These are phyloP conservation scores for Fusarium albidum DNA, from an alignment of 2,329 filamentous ascomycete species.

Conservation along the genomic window DNA sequence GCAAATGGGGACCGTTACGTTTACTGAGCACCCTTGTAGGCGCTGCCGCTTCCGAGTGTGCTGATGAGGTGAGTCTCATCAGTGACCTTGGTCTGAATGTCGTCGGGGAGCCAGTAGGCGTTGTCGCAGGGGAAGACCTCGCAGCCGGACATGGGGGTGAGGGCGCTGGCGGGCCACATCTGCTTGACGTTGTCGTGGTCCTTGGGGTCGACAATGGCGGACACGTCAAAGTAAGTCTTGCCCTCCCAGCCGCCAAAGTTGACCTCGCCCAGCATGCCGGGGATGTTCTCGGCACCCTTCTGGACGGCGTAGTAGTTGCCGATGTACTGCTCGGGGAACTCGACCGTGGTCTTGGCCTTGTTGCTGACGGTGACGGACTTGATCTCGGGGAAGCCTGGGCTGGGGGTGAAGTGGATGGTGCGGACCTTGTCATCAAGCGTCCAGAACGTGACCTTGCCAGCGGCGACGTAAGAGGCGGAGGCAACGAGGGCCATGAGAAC, in stretches of 20 bases:
- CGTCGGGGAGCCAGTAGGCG: slow-evolving; percentile 61
- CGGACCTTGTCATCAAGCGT: slow-evolving; percentile 62
- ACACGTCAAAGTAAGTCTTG: slow-evolving; percentile 65
- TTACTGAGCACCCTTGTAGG: slow-evolving; percentile 21
- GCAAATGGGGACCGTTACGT: slow-evolving; percentile 20
- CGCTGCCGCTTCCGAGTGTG: slow-evolving; percentile 54
- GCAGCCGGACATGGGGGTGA: slow-evolving; percentile 59
- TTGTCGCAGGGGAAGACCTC: slow-evolving; percentile 60
- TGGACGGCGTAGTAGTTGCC: slow-evolving; percentile 61
- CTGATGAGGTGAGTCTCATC: slow-evolving; percentile 57
- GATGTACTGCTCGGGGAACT: slow-evolving; percentile 54
- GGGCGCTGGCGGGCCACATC: slow-evolving; percentile 55
- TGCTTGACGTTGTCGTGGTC: slow-evolving; percentile 63
- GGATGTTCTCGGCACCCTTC: slow-evolving; percentile 50
- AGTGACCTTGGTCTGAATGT: slow-evolving; percentile 64
- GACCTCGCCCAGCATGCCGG: slow-evolving; percentile 63
- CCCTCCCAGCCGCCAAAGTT: slow-evolving; percentile 57
- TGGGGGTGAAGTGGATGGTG: slow-evolving; percentile 60
- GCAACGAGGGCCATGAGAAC: slow-evolving; percentile 55
- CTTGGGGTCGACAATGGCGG: slow-evolving; percentile 61
- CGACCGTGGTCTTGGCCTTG: slow-evolving; percentile 49
- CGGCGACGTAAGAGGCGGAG: slow-evolving; percentile 52
- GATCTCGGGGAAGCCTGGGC: slow-evolving; percentile 47
- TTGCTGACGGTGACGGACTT: slow-evolving; percentile 51
- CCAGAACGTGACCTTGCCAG: slow-evolving; percentile 64